Evolutionary conservation across 2,329 filamentous ascomycete genomes (phyloP).

Genomic region (Fusarium subtropicale): DNA sequence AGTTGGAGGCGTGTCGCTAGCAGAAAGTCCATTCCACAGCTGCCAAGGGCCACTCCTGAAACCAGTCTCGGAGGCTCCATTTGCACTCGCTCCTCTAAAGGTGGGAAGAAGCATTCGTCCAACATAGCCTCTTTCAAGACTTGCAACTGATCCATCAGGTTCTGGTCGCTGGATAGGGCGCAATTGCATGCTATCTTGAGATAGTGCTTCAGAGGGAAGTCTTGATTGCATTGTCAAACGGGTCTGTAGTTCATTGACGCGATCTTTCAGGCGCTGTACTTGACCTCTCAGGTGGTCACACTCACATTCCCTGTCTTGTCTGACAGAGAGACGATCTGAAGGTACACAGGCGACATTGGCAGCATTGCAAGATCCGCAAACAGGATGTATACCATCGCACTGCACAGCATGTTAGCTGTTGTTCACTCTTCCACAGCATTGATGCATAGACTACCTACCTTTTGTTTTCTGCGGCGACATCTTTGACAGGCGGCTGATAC

Average conservation of each 20-base stretch:
- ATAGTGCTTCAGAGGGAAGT: background rate
- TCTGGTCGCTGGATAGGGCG: constrained; percentile 5
- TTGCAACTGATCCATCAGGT: constrained; percentile 22
- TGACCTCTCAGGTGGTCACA: constrained; percentile 37
- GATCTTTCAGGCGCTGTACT: constrained; percentile 29
- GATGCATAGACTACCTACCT: constrained; percentile 18
- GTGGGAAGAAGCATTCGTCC: constrained; percentile 42
- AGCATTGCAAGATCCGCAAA: constrained; percentile 35
- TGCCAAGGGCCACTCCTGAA: constrained; percentile 42
- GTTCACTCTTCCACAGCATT: background rate
- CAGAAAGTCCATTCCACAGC: constrained; percentile 37
- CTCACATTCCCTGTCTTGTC: constrained; percentile 37
- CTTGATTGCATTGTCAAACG: constrained; percentile 17
- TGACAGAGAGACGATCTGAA: constrained; percentile 40
- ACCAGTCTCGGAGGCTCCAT: constrained; percentile 27
- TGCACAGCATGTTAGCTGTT: background rate
- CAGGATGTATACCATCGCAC: constrained; percentile 41
- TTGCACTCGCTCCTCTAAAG: constrained; percentile 13
- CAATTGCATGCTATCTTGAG: constrained; percentile 6
- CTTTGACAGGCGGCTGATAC: constrained; percentile 39
- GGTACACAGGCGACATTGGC: constrained; percentile 37
- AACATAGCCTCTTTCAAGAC: constrained; percentile 29
- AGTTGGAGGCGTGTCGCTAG: constrained; percentile 28
- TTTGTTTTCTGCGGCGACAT: constrained; percentile 42
- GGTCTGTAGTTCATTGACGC: constrained; percentile 31